Evolutionary conservation across 2,329 filamentous ascomycete genomes (phyloP), one percentile per base, ranked within the genome.

Genomic region (Fusarium caatingaense): DNA sequence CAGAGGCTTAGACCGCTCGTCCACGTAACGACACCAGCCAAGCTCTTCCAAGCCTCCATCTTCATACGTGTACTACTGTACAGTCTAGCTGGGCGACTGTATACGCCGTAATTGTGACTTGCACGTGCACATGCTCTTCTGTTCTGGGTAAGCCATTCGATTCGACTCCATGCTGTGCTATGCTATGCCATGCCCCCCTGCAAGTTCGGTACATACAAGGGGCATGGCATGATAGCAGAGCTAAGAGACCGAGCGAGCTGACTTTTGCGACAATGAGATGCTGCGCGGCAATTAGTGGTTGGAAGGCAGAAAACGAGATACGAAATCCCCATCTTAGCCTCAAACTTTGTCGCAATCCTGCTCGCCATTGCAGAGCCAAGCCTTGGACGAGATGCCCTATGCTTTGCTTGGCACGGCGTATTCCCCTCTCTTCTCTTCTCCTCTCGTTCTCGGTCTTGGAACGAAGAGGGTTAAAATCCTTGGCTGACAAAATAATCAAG

Each of bases 271-370:
- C 21, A 40, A 18, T 37, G 48, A 51, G 32, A 51, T 51, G 16
- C 21, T 25, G 21, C 48, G 30, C 21, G 18, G 23, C 16, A 42
- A 27, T 53, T 27, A 53, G 5, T 53, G 32, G 48, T 27, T 51
- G 32, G 48, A 51, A 41, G 50, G 44, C 18, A 32, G 58, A 71
- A 71, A 71, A 41, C 72, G 72, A 74, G 60, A 73, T 74, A 74
- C 72, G 72, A 74, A 74, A 72, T 74, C 64, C 54, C 54, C 27
- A 28, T 32, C 44, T 55, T 50, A 28, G 34, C 47, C 30, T 40
- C 30, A 58, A 59, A 64, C 59, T 56, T 41, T 59, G 62, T 68
- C 64, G 58, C 46, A 62, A 58, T 64, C 57, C 21, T 37, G 45
- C 56, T 51, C 48, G 48, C 48, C 48, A 51, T 51, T 51, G 48